phyloP scores from a whole-genome alignment of 176 grass and related monocot species.

The Carex kokanica region DNA sequence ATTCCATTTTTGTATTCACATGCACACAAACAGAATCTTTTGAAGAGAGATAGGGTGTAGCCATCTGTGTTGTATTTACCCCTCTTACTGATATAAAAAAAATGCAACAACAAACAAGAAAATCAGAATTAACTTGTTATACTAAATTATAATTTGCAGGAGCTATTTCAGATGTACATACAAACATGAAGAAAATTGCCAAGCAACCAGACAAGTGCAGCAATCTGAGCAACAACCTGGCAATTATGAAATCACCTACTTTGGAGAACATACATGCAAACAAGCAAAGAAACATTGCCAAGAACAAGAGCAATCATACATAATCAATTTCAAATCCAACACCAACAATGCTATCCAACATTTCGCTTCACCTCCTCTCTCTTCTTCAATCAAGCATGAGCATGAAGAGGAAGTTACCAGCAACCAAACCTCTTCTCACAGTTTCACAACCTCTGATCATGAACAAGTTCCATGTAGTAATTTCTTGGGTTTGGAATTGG shows the following conservation, averaged over 20 bases:
- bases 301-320: background rate
- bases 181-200: constrained; percentile 34
- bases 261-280: constrained; percentile 47
- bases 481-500: background rate
- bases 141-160: background rate
- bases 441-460: background rate
- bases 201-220: constrained; percentile 44
- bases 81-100: too few relatives aligned
- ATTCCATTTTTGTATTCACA: background rate
- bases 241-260: constrained; percentile 36
- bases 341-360: background rate
- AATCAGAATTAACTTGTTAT: too few relatives aligned
- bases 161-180: constrained; percentile 51
- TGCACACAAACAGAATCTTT: background rate
- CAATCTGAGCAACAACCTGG: constrained; percentile 20
- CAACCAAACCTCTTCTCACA: background rate
- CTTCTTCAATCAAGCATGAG: constrained; percentile 11
- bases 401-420: constrained; percentile 22
- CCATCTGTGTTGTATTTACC: too few relatives aligned
- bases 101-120: too few relatives aligned
- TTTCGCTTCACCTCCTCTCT: background rate
- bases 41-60: background rate
- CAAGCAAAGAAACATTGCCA: constrained; percentile 5
- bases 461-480: background rate
- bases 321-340: constrained; percentile 14